phyloP scores from a whole-genome alignment of 169 alveolate species.

The Babesia bigemina region DNA sequence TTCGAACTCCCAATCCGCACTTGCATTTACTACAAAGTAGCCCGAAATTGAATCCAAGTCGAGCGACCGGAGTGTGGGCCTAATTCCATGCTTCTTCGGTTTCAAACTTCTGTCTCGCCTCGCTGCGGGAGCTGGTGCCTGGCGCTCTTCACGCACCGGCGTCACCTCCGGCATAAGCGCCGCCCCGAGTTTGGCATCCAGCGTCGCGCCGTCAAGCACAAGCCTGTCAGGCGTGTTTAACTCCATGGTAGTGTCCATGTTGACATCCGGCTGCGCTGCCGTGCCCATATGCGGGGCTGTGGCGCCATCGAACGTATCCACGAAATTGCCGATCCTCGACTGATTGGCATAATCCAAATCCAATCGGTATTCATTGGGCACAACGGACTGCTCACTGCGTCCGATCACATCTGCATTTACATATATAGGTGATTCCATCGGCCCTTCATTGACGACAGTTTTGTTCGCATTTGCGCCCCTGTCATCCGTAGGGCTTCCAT shows the following conservation, averaged over 20 bases:
- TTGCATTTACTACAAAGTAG: conserved; percentile 57
- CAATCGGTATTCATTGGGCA: too few species aligned
- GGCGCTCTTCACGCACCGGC: background rate
- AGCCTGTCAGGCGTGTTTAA: background rate
- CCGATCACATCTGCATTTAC: too few species aligned
- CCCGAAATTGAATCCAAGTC: conserved; percentile 37
- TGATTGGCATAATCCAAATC: too few species aligned
- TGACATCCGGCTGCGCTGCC: too few species aligned
- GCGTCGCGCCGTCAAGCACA: background rate
- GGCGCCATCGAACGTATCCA: too few species aligned
- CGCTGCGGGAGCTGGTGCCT: background rate
- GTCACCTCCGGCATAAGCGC: background rate
- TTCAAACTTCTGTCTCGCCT: background rate
- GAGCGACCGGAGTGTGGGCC: conserved; percentile 21
- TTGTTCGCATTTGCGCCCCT: too few species aligned
- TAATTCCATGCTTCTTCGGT: conserved; percentile 17
- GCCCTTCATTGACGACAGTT: too few species aligned
- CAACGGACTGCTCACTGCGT: too few species aligned
- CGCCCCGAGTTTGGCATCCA: background rate
- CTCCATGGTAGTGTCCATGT: background rate
- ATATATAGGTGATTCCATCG: too few species aligned
- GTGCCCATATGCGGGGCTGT: too few species aligned
- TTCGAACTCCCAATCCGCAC: conserved; percentile 44
- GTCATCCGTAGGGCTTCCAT: too few species aligned
- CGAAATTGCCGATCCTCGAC: too few species aligned